These are phyloP conservation scores for Blastomyces parvus DNA, from an alignment of 2,329 filamentous ascomycete species.

Conservation along the genomic window DNA sequence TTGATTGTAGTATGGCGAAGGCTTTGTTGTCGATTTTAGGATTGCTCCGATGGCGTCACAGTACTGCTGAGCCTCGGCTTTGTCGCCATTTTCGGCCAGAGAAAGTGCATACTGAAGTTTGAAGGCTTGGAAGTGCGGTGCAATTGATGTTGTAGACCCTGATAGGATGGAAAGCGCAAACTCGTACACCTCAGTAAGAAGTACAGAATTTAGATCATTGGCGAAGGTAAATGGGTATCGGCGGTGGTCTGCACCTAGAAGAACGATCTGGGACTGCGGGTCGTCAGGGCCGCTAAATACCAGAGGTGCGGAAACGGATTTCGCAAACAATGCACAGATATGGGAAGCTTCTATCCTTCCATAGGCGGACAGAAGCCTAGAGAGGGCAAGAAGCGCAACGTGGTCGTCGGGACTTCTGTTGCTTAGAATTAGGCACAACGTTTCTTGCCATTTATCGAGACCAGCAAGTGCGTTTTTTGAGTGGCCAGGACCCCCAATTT, in stretches of 20 bases:
- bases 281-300: conserved; percentile 80
- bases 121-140: conserved; percentile 80
- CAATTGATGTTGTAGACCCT: conserved; percentile 46
- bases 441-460: conserved; percentile 89
- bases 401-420: conserved; percentile 77
- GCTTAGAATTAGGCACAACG: conserved; percentile 71
- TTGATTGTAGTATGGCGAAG: conserved; percentile 77
- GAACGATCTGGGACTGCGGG: conserved; percentile 63
- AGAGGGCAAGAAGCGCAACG: conserved; percentile 67
- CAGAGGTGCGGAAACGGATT: conserved; percentile 42
- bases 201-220: conserved; percentile 72
- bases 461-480: conserved; percentile 70
- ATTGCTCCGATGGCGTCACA: conserved; percentile 72
- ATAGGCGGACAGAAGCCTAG: conserved; percentile 73
- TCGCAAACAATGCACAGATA: conserved; percentile 84
- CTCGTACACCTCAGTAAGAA: conserved; percentile 94
- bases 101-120: conserved; percentile 81
- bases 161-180: conserved; percentile 69
- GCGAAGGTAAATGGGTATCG: conserved; percentile 61
- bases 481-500: conserved; percentile 47
- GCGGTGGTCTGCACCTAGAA: conserved; percentile 76
- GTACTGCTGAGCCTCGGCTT: conserved; percentile 78
- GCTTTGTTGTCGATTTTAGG: conserved; percentile 69
- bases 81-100: conserved; percentile 73
- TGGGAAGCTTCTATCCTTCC: conserved; percentile 85